A percentile compares a stretch with the other conserved stretches of the same genome.
phyloP scores from a whole-genome alignment of 768 basidiomycete species.

The Pleurotus eryngii region DNA sequence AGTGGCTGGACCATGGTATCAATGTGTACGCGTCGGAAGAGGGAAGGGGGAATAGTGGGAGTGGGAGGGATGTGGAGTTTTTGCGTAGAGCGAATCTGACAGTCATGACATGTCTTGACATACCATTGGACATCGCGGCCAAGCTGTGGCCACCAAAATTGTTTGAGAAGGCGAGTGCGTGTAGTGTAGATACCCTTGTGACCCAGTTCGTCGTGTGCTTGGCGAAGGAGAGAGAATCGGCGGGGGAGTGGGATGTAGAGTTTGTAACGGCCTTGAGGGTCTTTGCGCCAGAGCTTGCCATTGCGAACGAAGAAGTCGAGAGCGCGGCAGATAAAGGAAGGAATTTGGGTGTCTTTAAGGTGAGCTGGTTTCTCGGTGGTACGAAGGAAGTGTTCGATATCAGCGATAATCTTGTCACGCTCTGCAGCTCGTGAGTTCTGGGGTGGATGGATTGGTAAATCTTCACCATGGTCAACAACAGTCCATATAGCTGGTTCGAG shows the following conservation, averaged over 20 bases:
- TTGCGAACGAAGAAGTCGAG: neutral
- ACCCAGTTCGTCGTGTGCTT: slow-evolving; percentile 23
- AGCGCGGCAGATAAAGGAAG: neutral
- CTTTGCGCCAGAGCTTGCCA: slow-evolving; percentile 18
- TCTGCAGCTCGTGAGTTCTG: neutral
- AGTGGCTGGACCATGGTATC: no score
- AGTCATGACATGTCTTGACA: slow-evolving; percentile 25
- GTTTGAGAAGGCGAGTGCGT: slow-evolving; percentile 14
- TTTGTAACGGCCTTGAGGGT: slow-evolving; percentile 18
- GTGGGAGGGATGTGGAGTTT: slow-evolving; percentile 16
- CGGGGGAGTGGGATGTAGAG: slow-evolving; percentile 14
- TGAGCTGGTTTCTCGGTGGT: neutral
- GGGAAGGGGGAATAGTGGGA: slow-evolving; percentile 18
- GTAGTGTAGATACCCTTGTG: slow-evolving; percentile 25
- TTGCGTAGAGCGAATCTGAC: slow-evolving; percentile 20
- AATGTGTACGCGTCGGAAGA: slow-evolving; percentile 17
- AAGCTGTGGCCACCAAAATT: slow-evolving; percentile 29
- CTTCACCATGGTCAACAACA: neutral
- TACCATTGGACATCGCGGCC: slow-evolving; percentile 20
- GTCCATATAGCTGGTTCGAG: neutral
- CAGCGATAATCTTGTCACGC: neutral
- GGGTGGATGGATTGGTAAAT: neutral
- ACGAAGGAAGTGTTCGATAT: neutral
- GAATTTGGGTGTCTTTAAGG: neutral
- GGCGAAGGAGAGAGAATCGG: slow-evolving; percentile 15